Base-by-base conservation (phyloP, 805 yeast genomes). In the Cyberlindnera xishuangbannaensis region DNA sequence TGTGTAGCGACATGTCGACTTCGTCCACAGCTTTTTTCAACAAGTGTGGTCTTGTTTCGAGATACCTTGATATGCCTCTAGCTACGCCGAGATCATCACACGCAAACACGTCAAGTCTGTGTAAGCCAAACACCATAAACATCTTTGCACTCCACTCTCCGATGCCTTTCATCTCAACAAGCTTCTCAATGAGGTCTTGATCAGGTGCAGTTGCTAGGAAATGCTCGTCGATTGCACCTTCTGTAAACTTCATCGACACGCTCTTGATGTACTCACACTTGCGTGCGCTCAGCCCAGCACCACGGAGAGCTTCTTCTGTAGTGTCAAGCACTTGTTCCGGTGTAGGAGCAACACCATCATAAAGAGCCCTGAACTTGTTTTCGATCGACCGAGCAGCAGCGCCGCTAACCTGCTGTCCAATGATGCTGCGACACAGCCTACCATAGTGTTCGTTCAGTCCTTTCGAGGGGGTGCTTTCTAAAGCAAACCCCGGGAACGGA, bases 121-220 rank as follows among this genome's bases (percentile, higher is more conserved):
- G 69, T 28, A 87, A 59, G 1, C 83, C 81, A 51, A 85, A 85
- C 15, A 80, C 50, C 13, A 83, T 58, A 56, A 86, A 88, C 95
- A 88, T 88, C 34, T 81, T 82, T 0, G 92, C 88, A 5, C 87
- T 75, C 97, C 97, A 88, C 2, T 69, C 68, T 0, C 92, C 94
- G 13, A 83, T 70, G 0, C 94, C 94, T 48, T 82, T 81, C 41
- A 82, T 61, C 17, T 53, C 53, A 0, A 71, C 68, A 33, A 80
- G 55, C 37, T 68, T 70, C 14, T 64, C 64, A 1, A 69, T 50
- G 12, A 81, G 58, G 15, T 62, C 74, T 2, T 70, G 71, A 29
- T 71, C 65, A 4, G 62, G 40, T 21, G 58, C 58, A 0, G 43
- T 36, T 3, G 38, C 26, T 40, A 78, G 69, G 31, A 69, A 59